Percentiles rank a stretch among this genome's conserved stretches.
phyloP scores from a whole-genome alignment of 1,284 basidiomycete species.

The Phylloporus sp. region DNA sequence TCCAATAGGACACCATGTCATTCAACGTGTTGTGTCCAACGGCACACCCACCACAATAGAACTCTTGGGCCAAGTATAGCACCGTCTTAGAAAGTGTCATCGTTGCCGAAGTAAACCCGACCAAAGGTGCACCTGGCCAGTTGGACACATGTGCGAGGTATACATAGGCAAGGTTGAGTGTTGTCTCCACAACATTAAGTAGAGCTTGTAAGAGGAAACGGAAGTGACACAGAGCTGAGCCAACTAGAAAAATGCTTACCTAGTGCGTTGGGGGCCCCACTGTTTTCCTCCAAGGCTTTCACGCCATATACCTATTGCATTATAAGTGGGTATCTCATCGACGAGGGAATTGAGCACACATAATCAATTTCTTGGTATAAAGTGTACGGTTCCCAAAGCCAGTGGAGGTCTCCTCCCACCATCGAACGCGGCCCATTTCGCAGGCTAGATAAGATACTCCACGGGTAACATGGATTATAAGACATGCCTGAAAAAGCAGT shows the following conservation, averaged over 20 bases:
- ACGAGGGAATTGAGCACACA: conserved; percentile 41
- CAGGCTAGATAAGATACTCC: neutral
- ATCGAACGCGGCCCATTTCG: conserved; percentile 63
- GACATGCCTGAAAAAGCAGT: conserved; percentile 75
- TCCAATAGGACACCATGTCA: conserved; percentile 65
- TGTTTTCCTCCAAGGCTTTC: conserved; percentile 63
- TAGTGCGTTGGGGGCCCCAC: conserved; percentile 90
- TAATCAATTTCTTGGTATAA: conserved; percentile 79
- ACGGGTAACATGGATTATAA: too few species aligned
- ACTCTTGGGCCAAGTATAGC: conserved; percentile 84
- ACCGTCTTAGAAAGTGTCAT: conserved; percentile 89
- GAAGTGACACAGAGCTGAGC: neutral
- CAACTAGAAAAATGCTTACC: conserved; percentile 51
- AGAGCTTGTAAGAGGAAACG: conserved; percentile 56
- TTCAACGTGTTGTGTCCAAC: conserved; percentile 75
- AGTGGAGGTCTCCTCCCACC: conserved; percentile 82
- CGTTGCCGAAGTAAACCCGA: conserved; percentile 75
- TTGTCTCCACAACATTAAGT: conserved; percentile 83
- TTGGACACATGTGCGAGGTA: conserved; percentile 71
- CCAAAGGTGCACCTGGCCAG: conserved; percentile 70
- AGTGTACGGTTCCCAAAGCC: conserved; percentile 87
- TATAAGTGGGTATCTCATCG: conserved; percentile 20
- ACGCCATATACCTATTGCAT: conserved; percentile 75
- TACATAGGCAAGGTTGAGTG: conserved; percentile 81
- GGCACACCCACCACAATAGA: conserved; percentile 74